phyloP scores from a whole-genome alignment of 139 green algal genomes.

The Zygnema circumcarinatum region DNA sequence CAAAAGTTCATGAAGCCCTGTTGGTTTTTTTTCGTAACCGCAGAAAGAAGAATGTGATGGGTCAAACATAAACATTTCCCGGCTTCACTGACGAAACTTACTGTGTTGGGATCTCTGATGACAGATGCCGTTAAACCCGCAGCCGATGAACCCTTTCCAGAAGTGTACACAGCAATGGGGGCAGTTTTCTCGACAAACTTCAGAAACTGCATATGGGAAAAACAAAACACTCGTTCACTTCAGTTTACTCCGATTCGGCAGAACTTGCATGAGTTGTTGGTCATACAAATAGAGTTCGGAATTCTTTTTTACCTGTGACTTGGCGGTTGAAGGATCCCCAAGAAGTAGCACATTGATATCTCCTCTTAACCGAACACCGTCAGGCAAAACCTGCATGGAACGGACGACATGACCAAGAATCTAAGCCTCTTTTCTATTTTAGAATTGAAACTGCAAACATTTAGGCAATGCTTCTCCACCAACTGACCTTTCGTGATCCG shows the following conservation, averaged over 20 bases:
- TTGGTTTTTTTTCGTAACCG: too few species aligned
- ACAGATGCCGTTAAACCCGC: slow-evolving; percentile 96
- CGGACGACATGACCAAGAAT: background rate
- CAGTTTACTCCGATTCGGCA: background rate
- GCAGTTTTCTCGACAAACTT: slow-evolving; percentile 73
- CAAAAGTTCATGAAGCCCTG: too few species aligned
- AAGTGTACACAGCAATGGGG: slow-evolving; percentile 92
- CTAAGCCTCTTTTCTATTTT: too few species aligned
- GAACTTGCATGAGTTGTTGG: too few species aligned
- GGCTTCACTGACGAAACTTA: too few species aligned
- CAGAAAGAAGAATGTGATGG: background rate
- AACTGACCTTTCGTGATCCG: slow-evolving; percentile 68
- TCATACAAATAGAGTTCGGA: too few species aligned
- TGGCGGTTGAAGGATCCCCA: slow-evolving; percentile 91
- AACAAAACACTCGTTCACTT: too few species aligned
- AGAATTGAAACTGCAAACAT: too few species aligned
- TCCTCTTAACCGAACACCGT: slow-evolving; percentile 77
- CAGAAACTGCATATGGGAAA: slow-evolving; percentile 62
- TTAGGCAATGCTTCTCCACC: too few species aligned
- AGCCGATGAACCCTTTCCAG: slow-evolving; percentile 92
- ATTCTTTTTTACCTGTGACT: slow-evolving; percentile 23
- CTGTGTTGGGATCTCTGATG: slow-evolving; percentile 69
- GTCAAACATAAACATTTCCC: background rate
- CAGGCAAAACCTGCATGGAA: slow-evolving; percentile 52
- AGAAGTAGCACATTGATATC: slow-evolving; percentile 99